Conservation (phyloP, 306 rosid genomes). For the Malus orientalis region DNA sequence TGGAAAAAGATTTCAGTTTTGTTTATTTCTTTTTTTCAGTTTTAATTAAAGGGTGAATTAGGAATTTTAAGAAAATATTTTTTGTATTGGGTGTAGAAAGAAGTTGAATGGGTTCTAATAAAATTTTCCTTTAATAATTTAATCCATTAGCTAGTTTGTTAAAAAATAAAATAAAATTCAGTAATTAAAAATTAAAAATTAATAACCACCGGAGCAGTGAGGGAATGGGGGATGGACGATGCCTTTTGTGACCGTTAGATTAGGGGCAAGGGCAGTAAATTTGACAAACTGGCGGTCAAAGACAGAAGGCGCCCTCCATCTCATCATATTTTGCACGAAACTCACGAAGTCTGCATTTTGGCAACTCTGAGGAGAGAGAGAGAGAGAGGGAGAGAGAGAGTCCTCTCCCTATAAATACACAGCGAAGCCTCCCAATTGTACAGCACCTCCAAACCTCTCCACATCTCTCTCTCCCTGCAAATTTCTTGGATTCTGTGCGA, state of each 20-base stretch:
- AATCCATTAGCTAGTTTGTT: too few species aligned
- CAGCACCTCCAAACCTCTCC: constrained; percentile 3
- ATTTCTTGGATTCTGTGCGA: background rate
- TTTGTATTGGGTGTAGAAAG: too few species aligned
- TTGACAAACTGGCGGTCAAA: constrained; percentile 1
- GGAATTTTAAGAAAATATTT: too few species aligned
- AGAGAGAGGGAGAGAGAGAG: background rate
- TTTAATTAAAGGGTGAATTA: too few species aligned
- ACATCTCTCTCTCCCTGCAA: background rate
- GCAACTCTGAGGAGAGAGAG: background rate
- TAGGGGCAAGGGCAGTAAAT: constrained; percentile 1
- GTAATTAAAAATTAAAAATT: too few species aligned
- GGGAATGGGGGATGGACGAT: background rate
- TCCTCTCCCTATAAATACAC: constrained; percentile 5
- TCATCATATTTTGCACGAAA: background rate
- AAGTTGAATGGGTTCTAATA: too few species aligned
- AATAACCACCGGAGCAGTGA: background rate
- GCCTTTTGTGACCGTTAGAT: background rate
- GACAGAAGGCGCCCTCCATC: background rate
- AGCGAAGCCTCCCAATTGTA: background rate
- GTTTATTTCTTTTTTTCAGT: too few species aligned
- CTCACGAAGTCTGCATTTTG: constrained; percentile 10
- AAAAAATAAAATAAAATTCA: too few species aligned
- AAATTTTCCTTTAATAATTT: too few species aligned
- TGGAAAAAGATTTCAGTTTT: too few species aligned